These are phyloP conservation scores for Rhizophora mangle DNA, from an alignment of 345 rosid genomes.

Conservation along the genomic window DNA sequence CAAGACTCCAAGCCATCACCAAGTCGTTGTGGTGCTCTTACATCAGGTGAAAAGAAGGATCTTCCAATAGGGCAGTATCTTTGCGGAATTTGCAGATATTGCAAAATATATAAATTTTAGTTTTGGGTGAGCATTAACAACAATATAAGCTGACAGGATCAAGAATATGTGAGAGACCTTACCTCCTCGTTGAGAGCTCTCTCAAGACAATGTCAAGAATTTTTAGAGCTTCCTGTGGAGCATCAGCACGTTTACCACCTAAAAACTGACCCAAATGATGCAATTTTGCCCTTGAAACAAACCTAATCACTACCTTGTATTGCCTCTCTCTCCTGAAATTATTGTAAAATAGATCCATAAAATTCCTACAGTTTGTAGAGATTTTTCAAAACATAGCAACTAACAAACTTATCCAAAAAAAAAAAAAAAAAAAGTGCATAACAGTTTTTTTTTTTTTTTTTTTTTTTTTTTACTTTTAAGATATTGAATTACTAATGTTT, in stretches of 20 bases:
- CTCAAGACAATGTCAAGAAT: constrained; percentile 89
- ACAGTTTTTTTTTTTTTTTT: neutral
- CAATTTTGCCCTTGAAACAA: constrained; percentile 80
- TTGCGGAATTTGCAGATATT: constrained; percentile 3
- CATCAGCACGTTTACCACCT: constrained; percentile 86
- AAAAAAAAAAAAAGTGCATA: neutral
- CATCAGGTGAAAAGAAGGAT: constrained; percentile 86
- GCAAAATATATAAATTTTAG: neutral
- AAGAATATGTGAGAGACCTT: neutral
- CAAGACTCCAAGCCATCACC: constrained; percentile 98
- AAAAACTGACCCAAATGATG: constrained; percentile 83
- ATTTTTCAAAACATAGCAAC: neutral
- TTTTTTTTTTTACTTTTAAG: neutral
- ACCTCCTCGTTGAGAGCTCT: constrained; percentile 81
- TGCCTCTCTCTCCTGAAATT: constrained; percentile 68
- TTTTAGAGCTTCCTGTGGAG: constrained; percentile 86
- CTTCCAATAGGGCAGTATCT: constrained; percentile 85
- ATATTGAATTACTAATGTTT: neutral
- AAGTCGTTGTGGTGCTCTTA: constrained; percentile 67
- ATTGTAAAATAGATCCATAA: constrained; percentile 8
- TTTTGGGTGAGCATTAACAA: neutral
- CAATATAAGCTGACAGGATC: too few relatives aligned
- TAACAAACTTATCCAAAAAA: neutral
- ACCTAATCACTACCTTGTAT: constrained; percentile 78
- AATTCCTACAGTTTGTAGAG: neutral